A percentile compares a stretch with the other conserved stretches of the same genome.
Evolutionary conservation across 2,329 filamentous ascomycete species (phyloP).

Genomic region (Dothideomycetes sp.): DNA sequence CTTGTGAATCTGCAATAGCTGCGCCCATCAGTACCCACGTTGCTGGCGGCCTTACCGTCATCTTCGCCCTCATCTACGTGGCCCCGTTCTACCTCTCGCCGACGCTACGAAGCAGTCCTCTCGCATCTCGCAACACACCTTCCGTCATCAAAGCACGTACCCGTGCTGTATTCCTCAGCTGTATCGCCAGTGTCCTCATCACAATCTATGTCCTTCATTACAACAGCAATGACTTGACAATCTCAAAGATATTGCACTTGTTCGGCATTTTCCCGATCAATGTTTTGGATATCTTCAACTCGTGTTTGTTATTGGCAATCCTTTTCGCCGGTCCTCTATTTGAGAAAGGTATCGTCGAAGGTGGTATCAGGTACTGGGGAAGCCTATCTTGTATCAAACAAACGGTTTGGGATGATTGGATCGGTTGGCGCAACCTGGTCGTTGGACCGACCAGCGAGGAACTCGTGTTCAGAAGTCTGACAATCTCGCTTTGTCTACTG

Average conservation of each 20-base stretch:
- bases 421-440: constrained; percentile 76
- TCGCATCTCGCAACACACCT: constrained; percentile 75
- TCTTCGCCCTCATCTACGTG: constrained; percentile 85
- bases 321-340: constrained; percentile 81
- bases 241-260: constrained; percentile 51
- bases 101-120: constrained; percentile 68
- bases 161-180: constrained; percentile 68
- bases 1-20: constrained; percentile 5
- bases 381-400: constrained; percentile 42
- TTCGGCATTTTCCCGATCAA: constrained; percentile 77
- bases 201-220: constrained; percentile 63
- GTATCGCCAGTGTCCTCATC: constrained; percentile 54
- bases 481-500: constrained; percentile 72
- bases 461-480: constrained; percentile 80
- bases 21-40: constrained; percentile 2
- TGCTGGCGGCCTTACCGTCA: constrained; percentile 31
- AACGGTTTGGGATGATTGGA: constrained; percentile 62
- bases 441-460: constrained; percentile 86
- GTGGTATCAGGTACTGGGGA: constrained; percentile 57
- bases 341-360: constrained; percentile 65
- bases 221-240: too few relatives aligned
- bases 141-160: constrained; percentile 83
- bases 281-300: constrained; percentile 52
- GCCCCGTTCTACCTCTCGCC: constrained; percentile 79
- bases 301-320: constrained; percentile 62